These are phyloP conservation scores for Zymoseptoria tritici DNA, from an alignment of 2,329 filamentous ascomycete species.

Conservation along the genomic window DNA sequence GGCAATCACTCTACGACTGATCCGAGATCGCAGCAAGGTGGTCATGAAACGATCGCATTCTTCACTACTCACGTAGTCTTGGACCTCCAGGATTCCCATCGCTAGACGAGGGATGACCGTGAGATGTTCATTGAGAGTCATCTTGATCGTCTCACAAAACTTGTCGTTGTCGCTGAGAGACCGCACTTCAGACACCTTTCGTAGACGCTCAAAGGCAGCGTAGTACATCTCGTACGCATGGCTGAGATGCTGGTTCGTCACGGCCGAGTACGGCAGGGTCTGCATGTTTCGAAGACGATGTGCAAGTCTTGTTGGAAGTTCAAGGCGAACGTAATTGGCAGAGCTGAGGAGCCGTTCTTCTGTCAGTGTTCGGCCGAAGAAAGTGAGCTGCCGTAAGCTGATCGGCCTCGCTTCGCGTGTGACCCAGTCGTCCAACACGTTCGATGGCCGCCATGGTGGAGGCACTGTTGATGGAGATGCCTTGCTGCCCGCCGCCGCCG, in stretches of 20 bases:
- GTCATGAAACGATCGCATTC: conserved; percentile 94
- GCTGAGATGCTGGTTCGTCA: conserved; percentile 89
- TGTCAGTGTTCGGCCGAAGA: conserved; percentile 89
- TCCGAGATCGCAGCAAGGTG: conserved; percentile 80
- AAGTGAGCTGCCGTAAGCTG: conserved; percentile 89
- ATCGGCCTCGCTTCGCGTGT: conserved; percentile 89
- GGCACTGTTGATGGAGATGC: conserved; percentile 24
- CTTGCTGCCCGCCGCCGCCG: conserved; percentile 1
- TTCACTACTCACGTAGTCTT: conserved; percentile 68
- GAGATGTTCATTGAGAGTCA: conserved; percentile 78
- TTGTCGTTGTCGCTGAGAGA: conserved; percentile 82
- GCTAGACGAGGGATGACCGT: conserved; percentile 90
- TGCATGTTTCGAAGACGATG: conserved; percentile 97
- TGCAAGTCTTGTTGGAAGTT: conserved; percentile 81
- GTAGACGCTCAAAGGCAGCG: conserved; percentile 86
- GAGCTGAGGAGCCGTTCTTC: conserved; percentile 85
- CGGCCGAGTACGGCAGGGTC: conserved; percentile 87
- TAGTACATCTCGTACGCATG: conserved; percentile 97
- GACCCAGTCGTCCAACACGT: conserved; percentile 69
- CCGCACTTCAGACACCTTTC: conserved; percentile 74
- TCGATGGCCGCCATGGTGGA: conserved; percentile 52
- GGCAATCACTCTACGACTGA: conserved; percentile 91
- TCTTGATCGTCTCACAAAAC: conserved; percentile 72
- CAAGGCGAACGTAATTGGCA: conserved; percentile 93
- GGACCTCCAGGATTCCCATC: conserved; percentile 89